These are phyloP conservation scores for Debaryomyces tyrocola DNA, from an alignment of 805 yeast species.

Conservation along the genomic window DNA sequence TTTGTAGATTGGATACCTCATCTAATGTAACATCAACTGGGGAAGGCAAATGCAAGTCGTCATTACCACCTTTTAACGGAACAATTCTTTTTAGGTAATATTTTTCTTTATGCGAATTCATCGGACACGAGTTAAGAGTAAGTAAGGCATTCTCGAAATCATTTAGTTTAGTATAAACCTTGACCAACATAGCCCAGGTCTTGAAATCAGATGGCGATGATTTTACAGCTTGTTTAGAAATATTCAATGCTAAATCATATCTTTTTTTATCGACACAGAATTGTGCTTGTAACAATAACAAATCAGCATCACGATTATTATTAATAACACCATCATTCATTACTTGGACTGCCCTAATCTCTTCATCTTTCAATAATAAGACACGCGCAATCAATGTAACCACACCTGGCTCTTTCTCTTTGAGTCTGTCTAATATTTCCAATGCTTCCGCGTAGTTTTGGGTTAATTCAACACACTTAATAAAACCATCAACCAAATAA, in stretches of 20 bases:
- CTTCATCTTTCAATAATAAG: slow-evolving; percentile 54
- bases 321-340: slow-evolving; percentile 50
- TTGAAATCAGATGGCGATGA: slow-evolving; percentile 73
- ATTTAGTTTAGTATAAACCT: slow-evolving; percentile 59
- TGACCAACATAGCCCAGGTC: slow-evolving; percentile 70
- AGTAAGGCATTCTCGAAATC: slow-evolving; percentile 72
- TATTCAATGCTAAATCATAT: slow-evolving; percentile 55
- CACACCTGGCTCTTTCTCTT: slow-evolving; percentile 55
- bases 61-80: slow-evolving; percentile 46
- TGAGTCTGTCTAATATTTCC: slow-evolving; percentile 55
- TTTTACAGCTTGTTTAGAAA: slow-evolving; percentile 65
- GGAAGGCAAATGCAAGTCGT: slow-evolving; percentile 68
- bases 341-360: slow-evolving; percentile 54
- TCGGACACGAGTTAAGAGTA: slow-evolving; percentile 77
- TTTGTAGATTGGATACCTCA: slow-evolving; percentile 66
- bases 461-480: slow-evolving; percentile 63
- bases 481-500: slow-evolving; percentile 73
- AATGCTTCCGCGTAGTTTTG: slow-evolving; percentile 63
- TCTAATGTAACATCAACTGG: slow-evolving; percentile 73
- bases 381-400: slow-evolving; percentile 55
- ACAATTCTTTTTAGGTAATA: slow-evolving; percentile 61
- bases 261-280: slow-evolving; percentile 54
- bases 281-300: slow-evolving; percentile 57
- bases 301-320: slow-evolving; percentile 55
- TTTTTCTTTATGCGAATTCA: slow-evolving; percentile 72